Base-by-base conservation (phyloP, 2,329 filamentous ascomycete species). In the Colletotrichum godetiae region DNA sequence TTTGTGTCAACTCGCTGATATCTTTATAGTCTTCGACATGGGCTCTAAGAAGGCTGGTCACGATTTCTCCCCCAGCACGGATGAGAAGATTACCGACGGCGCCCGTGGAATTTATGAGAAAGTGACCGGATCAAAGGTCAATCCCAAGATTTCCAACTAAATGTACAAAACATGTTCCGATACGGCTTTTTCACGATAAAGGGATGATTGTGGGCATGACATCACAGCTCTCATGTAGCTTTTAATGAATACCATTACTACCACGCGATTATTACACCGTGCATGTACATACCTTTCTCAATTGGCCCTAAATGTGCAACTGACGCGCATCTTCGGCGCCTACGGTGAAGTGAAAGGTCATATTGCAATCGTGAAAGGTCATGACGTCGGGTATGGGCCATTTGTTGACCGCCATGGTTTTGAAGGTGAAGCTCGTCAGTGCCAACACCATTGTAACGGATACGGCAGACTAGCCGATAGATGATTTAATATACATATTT, bases 11-110 rank as follows among this genome's bases (percentile, higher is more conserved):
- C 10, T 6, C 19, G 7, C 42, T 49, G 12, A 52, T 15, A 22
- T 31, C 4, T 2, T n/a, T 11, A 6, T 46, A 84, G 82, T 77
- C 33, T 80, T 83, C 52, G 76, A 73, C 58, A 75, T 77, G 63
- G 77, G 46, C 29, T 73, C 79, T 75, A 79, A 82, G 71, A 83
- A 84, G 78, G 76, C 78, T 1, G 83, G 83, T 66, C 76, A 79
- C 68, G 79, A 82, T 78, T 67, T 84, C 22, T 74, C 79, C 73
- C 77, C 75, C 58, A 72, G 78, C 15, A 82, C 80, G 22, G 78
- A 82, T 46, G 83, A 84, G 78, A 84, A 84, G 81, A 80, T 83
- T 33, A 82, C 81, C 63, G 83, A 84, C 62, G 77, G 75, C n/a
- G 79, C 76, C 7, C 83, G 83, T 57, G 49, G 22, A 42, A 69